Evolutionary conservation across 164 flowering plant genomes (phyloP).

Genomic region (Euptelea pleiosperma): DNA sequence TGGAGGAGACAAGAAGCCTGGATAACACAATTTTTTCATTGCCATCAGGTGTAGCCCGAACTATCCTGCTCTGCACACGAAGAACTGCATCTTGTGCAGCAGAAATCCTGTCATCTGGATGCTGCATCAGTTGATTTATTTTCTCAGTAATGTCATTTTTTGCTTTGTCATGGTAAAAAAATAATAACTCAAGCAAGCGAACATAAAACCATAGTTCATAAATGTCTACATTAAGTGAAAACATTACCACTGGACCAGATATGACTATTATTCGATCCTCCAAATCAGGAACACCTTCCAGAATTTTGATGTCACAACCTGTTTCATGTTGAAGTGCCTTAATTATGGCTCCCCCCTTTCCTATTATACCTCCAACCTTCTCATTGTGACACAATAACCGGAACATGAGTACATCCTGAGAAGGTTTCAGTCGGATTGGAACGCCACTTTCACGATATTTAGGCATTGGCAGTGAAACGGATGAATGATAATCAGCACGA

Average conservation of each 20-base stretch:
- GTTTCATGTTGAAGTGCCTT: constrained; percentile 73
- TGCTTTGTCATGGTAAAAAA: neutral
- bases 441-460: constrained; percentile 40
- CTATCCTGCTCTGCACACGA: constrained; percentile 71
- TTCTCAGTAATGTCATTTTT: neutral
- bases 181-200: neutral
- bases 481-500: constrained; percentile 36
- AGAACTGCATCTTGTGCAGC: constrained; percentile 87
- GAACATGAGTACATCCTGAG: constrained; percentile 49
- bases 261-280: constrained; percentile 78
- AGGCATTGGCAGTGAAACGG: constrained; percentile 30
- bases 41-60: constrained; percentile 55
- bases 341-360: constrained; percentile 79
- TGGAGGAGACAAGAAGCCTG: constrained; percentile 69
- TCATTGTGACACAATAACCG: constrained; percentile 68
- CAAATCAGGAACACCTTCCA: constrained; percentile 52
- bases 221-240: neutral
- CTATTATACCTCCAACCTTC: constrained; percentile 80
- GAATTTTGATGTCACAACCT: constrained; percentile 83
- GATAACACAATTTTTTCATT: constrained; percentile 50
- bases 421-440: constrained; percentile 43
- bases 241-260: constrained; percentile 79
- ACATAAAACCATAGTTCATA: neutral
- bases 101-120: constrained; percentile 86
- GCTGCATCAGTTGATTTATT: constrained; percentile 47